Evolutionary conservation across 2,329 filamentous ascomycete species (phyloP), one percentile per base, ranked within the genome.

Genomic region (Colletotrichum salicis): DNA sequence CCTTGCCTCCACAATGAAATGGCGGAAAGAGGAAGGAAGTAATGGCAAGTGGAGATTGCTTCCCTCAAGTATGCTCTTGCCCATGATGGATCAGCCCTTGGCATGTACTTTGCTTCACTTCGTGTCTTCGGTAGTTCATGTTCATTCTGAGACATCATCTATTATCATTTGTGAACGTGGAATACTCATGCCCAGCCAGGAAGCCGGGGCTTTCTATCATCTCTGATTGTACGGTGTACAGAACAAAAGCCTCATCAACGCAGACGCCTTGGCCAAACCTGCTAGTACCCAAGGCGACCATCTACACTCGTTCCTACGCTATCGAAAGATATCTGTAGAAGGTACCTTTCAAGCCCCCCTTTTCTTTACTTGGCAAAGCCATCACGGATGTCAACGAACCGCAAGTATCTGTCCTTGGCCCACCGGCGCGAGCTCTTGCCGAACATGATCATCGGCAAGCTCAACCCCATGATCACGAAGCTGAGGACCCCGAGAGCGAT

Each of bases 371-470:
- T 72, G 3, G 70, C 69, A 22, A 72, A 72, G 12, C 83, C 82
- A 74, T 87, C 86, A 35, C 86, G 82, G 73, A 86, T 84, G 67
- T 82, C 81, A 35, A 88, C 76, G 73, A 87, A 88, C 31, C 81
- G 80, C 60, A 81, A 75, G 71, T 88, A 88, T 65, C 84, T 78
- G 24, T 76, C 76, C 61, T 82, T 78, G 4, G 87, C 89, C 84
- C 84, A 84, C 24, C 83, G 79, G 15, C 87, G 80, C 59, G 81
- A 84, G 3, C 75, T 76, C 79, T 89, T 89, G 2, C 87, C 87
- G 79, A 82, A 89, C 15, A 84, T 77, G 58, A 87, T 86, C 87
- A 89, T 89, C 1, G 87, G 86, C 48, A 86, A 75, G 1, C 86
- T 88, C 6, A 83, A 79, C 78, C 85, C 82, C 59, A 89, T 81